Conservation (phyloP, 1,284 basidiomycete species). For the Cryptococcus jaspeensis region DNA sequence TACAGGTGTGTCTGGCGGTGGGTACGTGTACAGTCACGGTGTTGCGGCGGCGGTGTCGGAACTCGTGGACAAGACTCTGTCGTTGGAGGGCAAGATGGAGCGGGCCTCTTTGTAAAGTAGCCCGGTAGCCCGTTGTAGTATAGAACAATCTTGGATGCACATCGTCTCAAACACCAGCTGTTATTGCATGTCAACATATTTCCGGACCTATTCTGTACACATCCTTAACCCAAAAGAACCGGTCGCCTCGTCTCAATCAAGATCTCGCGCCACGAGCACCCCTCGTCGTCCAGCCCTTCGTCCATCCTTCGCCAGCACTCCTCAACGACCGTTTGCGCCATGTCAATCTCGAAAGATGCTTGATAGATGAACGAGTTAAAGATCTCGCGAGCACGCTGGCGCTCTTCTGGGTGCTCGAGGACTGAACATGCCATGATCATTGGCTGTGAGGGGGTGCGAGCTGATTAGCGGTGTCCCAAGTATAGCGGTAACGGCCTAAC, state of each 20-base stretch:
- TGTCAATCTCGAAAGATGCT: slow-evolving; percentile 40
- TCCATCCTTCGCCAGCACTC: slow-evolving; percentile 45
- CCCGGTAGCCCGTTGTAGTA: too few relatives aligned
- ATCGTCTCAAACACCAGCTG: too few relatives aligned
- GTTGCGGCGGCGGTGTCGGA: too few relatives aligned
- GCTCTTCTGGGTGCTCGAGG: slow-evolving; percentile 18
- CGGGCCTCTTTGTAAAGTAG: too few relatives aligned
- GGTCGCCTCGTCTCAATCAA: slow-evolving; percentile 38
- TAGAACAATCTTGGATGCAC: too few relatives aligned
- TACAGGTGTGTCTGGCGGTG: too few relatives aligned
- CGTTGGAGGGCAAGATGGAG: too few relatives aligned
- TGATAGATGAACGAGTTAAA: slow-evolving; percentile 41
- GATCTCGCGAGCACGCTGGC: slow-evolving; percentile 28
- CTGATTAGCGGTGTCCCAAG: neutral
- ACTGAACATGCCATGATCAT: slow-evolving; percentile 37
- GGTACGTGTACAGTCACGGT: too few relatives aligned
- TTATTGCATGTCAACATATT: neutral
- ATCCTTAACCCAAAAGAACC: slow-evolving; percentile 24
- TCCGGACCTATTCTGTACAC: neutral
- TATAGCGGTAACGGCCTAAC: slow-evolving; percentile 2
- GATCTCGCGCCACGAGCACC: slow-evolving; percentile 39
- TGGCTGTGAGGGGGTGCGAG: slow-evolving; percentile 17
- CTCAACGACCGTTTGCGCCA: slow-evolving; percentile 30
- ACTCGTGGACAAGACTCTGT: too few relatives aligned
- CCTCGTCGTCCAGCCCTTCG: slow-evolving; percentile 37